Evolutionary conservation across 139 green algal genomes (phyloP), one percentile per base, ranked within the genome.

Genomic region (Haematococcus sp.): DNA sequence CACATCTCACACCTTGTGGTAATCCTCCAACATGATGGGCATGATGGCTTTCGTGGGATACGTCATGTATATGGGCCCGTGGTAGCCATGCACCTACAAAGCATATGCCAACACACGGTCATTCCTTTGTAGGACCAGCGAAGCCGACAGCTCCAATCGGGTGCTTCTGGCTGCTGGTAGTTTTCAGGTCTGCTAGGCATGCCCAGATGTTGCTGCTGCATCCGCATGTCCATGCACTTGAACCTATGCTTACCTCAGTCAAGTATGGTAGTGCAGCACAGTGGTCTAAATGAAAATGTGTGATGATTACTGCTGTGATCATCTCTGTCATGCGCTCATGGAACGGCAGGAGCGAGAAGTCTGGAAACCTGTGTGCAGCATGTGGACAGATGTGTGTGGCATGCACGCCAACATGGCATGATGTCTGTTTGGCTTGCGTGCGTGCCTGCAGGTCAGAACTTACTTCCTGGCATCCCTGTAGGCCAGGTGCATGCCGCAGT

Each of bases 1-100:
- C 11, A 7, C 7, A 7, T 11, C 40, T 11, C 40, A 49, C 30
- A 86, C 81, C 76, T 83, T 87, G 49, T 86, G 81, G 69, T 88
- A 94, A 76, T 94, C 89, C 30, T 91, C 83, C 60, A 94, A 81
- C 82, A 94, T 90, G 34, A 94, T 71, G 0, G 88, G 88, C 30
- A 79, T 75, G 17, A 94, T 82, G n/a, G 84, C 86, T n/a, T 79
- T 77, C 30, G 89, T 94, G 63, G 89, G 86, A 65, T 88, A 85
- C 20, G 89, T 94, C 82, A 91, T 91, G 67, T 86, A 89, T 34
- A 94, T 76, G 11, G 89, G 89, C 1, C 89, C 89, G 4, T 44
- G 20, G 74, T 93, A 94, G 43, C 86, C 86, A 19, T 66, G 60
- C 31, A 83, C 69, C 82, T 87, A 71, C 30, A 51, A 60, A 27